Percentiles rank a stretch among this genome's conserved stretches.
Evolutionary conservation across 176 grass and related monocot species (phyloP).

Genomic region (Microstegium vimineum): DNA sequence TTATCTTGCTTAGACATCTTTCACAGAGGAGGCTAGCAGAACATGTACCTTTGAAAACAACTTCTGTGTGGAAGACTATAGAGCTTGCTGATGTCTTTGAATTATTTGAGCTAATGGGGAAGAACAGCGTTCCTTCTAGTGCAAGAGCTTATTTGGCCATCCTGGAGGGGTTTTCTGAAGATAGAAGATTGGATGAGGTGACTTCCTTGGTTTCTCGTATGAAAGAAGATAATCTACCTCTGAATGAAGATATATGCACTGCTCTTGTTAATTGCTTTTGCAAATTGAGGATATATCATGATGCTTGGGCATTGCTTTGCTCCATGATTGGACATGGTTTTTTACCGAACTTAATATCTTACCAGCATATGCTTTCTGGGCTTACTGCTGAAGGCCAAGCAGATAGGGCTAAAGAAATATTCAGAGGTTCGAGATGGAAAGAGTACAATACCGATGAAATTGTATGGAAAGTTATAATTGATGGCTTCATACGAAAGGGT

Average conservation of each 20-base stretch:
- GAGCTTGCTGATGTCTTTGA: slow-evolving; percentile 40
- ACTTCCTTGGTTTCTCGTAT: slow-evolving; percentile 45
- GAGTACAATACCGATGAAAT: slow-evolving; percentile 65
- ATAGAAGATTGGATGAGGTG: slow-evolving; percentile 40
- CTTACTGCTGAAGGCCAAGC: slow-evolving; percentile 46
- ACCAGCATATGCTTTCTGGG: slow-evolving; percentile 52
- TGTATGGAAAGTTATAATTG: slow-evolving; percentile 67
- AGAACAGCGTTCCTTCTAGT: slow-evolving; percentile 21
- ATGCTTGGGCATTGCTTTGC: slow-evolving; percentile 35
- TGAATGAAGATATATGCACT: slow-evolving; percentile 41
- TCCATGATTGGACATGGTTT: slow-evolving; percentile 47
- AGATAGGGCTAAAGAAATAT: slow-evolving; percentile 44
- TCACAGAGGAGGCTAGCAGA: slow-evolving; percentile 26
- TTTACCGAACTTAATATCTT: slow-evolving; percentile 49
- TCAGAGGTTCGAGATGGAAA: slow-evolving; percentile 26
- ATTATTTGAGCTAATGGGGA: slow-evolving; percentile 41
- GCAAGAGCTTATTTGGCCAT: slow-evolving; percentile 38
- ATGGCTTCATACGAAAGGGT: slow-evolving; percentile 51
- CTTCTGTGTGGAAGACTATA: slow-evolving; percentile 43
- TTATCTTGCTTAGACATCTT: slow-evolving; percentile 56
- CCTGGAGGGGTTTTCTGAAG: slow-evolving; percentile 43
- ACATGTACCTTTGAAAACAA: neutral
- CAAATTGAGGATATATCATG: slow-evolving; percentile 45
- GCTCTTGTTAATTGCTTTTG: slow-evolving; percentile 45
- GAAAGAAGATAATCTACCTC: slow-evolving; percentile 40